Percentiles rank a stretch among this genome's conserved stretches.
Evolutionary conservation across 352 stramenopile genomes (phyloP).

Genomic region (Globisporangium viniferum): DNA sequence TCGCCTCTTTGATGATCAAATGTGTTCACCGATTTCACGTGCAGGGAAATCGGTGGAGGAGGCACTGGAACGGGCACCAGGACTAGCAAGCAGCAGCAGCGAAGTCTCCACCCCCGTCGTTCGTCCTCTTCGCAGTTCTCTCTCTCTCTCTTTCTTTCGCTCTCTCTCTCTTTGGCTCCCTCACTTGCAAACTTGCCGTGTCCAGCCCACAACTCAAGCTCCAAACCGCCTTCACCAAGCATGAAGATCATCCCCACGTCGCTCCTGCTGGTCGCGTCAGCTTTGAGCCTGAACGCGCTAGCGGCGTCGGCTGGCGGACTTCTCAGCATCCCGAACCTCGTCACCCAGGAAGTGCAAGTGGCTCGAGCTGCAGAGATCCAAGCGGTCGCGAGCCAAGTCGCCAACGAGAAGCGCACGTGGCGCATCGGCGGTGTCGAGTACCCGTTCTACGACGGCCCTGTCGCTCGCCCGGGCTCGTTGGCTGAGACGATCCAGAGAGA

Average conservation of each 20-base stretch:
- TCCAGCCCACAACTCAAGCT: background rate
- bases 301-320: background rate
- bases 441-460: conserved; percentile 33
- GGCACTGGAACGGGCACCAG: no score
- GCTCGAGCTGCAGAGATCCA: background rate
- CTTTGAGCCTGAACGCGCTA: background rate
- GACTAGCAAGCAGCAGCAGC: no score
- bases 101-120: no score
- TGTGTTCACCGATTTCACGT: no score
- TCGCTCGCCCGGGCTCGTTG: conserved; percentile 26
- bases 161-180: background rate
- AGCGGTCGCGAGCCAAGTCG: conserved; percentile 4
- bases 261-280: background rate
- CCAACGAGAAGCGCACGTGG: conserved; percentile 12
- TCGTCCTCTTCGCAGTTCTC: no score
- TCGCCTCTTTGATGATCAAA: no score
- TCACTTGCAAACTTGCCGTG: conserved; percentile 15
- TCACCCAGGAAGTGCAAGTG: background rate
- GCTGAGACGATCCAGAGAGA: background rate
- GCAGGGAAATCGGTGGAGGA: no score
- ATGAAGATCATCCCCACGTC: background rate
- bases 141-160: no score
- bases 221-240: background rate
- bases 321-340: conserved; percentile 4
- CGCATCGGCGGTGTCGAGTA: conserved; percentile 8